Evolutionary conservation across 345 rosid species (phyloP).

Genomic region (Pistacia atlantica): DNA sequence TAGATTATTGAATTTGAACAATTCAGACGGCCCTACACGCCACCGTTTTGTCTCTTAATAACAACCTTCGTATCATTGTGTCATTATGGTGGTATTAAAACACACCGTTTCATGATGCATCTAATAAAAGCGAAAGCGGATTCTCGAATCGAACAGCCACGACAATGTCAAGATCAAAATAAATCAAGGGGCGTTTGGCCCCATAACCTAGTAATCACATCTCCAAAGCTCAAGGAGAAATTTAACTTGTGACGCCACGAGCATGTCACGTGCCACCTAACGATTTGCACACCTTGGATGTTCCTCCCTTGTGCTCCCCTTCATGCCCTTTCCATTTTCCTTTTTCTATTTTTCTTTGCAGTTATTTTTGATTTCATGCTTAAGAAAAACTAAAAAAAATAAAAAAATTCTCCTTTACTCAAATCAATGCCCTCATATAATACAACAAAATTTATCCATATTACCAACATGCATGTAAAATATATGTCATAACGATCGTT

Average conservation of each 20-base stretch:
- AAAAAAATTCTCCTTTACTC: too few relatives aligned
- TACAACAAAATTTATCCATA: too few relatives aligned
- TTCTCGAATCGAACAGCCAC: not conserved
- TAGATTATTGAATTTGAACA: not conserved
- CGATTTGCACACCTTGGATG: conserved; percentile 12
- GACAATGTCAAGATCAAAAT: not conserved
- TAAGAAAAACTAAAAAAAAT: too few relatives aligned
- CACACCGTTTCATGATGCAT: conserved; percentile 1
- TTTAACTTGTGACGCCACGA: conserved; percentile 12
- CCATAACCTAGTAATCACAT: not conserved
- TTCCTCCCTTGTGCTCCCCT: conserved; percentile 5
- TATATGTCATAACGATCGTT: too few relatives aligned
- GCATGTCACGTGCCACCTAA: conserved; percentile 20
- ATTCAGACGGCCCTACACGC: not conserved
- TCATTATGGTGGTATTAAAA: not conserved
- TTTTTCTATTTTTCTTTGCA: too few relatives aligned
- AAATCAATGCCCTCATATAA: too few relatives aligned
- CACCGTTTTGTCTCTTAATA: not conserved
- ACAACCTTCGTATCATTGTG: not conserved
- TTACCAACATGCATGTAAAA: too few relatives aligned
- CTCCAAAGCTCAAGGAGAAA: conserved; percentile 6
- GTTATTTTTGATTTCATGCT: too few relatives aligned
- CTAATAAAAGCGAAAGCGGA: not conserved
- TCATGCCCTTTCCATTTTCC: too few relatives aligned
- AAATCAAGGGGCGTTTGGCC: not conserved